Evolutionary conservation across 1,284 basidiomycete genomes (phyloP).

Genomic region (Volvariella surrecta): DNA sequence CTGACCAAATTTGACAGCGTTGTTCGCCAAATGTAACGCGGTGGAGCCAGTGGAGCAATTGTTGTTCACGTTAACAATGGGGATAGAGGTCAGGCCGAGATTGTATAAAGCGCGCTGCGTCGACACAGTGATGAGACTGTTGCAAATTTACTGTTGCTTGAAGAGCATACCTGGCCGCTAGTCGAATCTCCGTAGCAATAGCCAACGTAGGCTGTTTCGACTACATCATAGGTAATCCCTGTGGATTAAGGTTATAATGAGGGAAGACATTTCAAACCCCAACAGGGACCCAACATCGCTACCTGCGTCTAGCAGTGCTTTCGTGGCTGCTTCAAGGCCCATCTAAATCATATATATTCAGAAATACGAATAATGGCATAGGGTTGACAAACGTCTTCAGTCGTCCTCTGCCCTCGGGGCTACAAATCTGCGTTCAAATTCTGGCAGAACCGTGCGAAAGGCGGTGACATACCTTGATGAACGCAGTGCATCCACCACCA

Average conservation of each 20-base stretch:
- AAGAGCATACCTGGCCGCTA: slow-evolving; percentile 59
- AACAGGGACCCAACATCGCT: slow-evolving; percentile 2
- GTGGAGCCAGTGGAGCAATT: slow-evolving; percentile 77
- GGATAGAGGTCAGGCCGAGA: slow-evolving; percentile 79
- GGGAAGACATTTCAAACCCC: not conserved
- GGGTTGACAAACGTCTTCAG: slow-evolving; percentile 50
- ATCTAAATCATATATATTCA: slow-evolving; percentile 33
- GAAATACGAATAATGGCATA: not conserved
- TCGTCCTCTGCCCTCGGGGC: slow-evolving; percentile 56
- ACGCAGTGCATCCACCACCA: slow-evolving; percentile 75
- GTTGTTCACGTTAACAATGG: slow-evolving; percentile 84
- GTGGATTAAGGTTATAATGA: not conserved
- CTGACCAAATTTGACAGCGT: slow-evolving; percentile 59
- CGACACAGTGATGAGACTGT: slow-evolving; percentile 2
- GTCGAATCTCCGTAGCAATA: slow-evolving; percentile 79
- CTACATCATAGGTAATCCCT: slow-evolving; percentile 74
- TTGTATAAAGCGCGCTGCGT: slow-evolving; percentile 70
- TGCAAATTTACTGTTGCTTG: not conserved
- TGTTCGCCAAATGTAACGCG: slow-evolving; percentile 65
- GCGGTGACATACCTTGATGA: slow-evolving; percentile 57
- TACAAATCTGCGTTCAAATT: slow-evolving; percentile 15
- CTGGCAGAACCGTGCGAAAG: not conserved
- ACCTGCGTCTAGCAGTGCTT: slow-evolving; percentile 82
- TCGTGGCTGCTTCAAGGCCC: slow-evolving; percentile 78
- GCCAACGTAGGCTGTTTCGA: slow-evolving; percentile 75